Conservation (phyloP, 208 protist species). For the Leishmania turanica region DNA sequence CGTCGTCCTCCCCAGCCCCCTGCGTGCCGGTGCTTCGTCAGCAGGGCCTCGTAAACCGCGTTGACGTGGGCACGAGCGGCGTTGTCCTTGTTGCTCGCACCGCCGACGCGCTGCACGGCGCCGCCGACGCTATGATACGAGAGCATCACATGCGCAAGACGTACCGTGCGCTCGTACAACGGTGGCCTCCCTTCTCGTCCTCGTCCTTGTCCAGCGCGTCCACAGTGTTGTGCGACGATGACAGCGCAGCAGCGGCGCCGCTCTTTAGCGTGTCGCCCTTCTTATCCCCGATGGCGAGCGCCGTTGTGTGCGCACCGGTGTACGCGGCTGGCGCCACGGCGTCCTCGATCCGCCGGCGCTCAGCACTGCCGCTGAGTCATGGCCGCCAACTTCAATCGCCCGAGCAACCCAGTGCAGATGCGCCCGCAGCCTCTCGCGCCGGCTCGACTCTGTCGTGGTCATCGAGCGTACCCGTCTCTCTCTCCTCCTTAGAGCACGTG, state of each 20-base stretch:
- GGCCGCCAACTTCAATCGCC: background rate
- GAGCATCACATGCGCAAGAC: conserved; percentile 51
- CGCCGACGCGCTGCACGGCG: conserved; percentile 28
- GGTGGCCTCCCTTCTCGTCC: conserved; percentile 27
- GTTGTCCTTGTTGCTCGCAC: conserved; percentile 55
- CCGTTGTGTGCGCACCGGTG: conserved; percentile 18
- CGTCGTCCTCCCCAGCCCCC: background rate
- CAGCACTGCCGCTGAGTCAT: background rate
- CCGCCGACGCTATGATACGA: conserved; percentile 39
- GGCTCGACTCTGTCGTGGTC: background rate
- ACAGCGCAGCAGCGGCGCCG: conserved; percentile 1
- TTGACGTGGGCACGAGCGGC: conserved; percentile 83
- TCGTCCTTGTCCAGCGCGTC: background rate
- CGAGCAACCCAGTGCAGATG: background rate
- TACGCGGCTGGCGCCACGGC: conserved; percentile 23
- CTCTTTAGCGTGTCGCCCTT: conserved; percentile 24
- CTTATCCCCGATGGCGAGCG: conserved; percentile 15
- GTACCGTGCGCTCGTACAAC: conserved; percentile 67
- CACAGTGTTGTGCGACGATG: background rate
- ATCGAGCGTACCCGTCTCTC: background rate
- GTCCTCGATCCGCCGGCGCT: conserved; percentile 3
- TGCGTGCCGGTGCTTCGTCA: conserved; percentile 54
- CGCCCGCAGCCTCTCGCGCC: background rate
- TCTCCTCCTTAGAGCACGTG: background rate
- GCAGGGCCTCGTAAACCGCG: conserved; percentile 83